Evolutionary conservation across 2,329 filamentous ascomycete species (phyloP), one percentile per base, ranked within the genome.

Genomic region (Xylaria polymorpha): DNA sequence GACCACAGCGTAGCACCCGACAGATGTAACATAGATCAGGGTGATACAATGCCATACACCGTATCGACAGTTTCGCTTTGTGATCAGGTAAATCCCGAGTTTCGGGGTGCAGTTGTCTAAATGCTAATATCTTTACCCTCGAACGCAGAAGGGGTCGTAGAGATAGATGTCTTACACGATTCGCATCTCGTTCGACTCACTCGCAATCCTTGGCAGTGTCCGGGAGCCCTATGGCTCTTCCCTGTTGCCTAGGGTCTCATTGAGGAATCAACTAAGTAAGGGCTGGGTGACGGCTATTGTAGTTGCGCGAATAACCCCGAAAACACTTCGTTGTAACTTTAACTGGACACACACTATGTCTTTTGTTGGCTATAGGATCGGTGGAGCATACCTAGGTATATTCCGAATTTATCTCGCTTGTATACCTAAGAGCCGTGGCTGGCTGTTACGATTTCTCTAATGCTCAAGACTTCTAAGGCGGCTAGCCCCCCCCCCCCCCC

Each of bases 401-500:
- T 20, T 55, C n/a, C 12, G 5, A 35, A 37, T 35, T 14, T 4
- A 37, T 37, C 29, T 8, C 25, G n/a, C n/a, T n/a, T n/a, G 25
- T 32, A 32, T 32, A 32, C 5, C 14, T 14, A 15, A 51, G 22
- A n/a, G 15, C 8, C 50, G 20, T 35, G 25, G 3, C 18, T 7
- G 18, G 35, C 15, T 5, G 18, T n/a, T 55, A n/a, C 20, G 18
- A 4, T 37, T 20, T n/a, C 15, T 35, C 29, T 37, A 18, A 29
- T 88, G 1, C 79, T 79, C 56, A 86, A 74, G 18, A 85, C 78
- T 6, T 77, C 76, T 15, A 86, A 73, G 0, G 85, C 85, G 75
- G 85, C 75, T 0, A 80, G 82, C 0, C 80, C 82, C n/a, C n/a
- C n/a, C n/a, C n/a, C n/a, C n/a, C n/a, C n/a, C n/a, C n/a, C 0